A percentile compares a stretch with the other conserved stretches of the same genome.
phyloP scores from a whole-genome alignment of 2,329 filamentous ascomycete genomes.

The Magnaporthiopsis incrustans region DNA sequence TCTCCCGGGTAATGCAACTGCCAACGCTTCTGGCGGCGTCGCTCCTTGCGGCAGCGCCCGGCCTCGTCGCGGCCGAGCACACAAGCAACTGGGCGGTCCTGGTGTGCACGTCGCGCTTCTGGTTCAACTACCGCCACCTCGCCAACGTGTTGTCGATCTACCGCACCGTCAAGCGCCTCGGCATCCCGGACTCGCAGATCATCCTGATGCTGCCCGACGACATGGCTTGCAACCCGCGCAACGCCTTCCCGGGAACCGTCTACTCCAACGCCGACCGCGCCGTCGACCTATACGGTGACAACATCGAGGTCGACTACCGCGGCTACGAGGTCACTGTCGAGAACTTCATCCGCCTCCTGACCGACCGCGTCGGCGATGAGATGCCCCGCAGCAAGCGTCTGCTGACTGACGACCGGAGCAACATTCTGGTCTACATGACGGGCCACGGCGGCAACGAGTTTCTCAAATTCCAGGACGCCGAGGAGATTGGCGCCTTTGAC shows the following conservation, averaged over 20 bases:
- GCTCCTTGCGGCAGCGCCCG: constrained; percentile 33
- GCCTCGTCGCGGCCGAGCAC: constrained; percentile 58
- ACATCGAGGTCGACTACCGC: constrained; percentile 97
- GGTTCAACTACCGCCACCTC: constrained; percentile 99
- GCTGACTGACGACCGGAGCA: constrained; percentile 89
- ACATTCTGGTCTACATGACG: constrained; percentile 98
- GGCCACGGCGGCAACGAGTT: constrained; percentile 97
- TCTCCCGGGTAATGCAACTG: constrained; percentile 34
- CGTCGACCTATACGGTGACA: constrained; percentile 94
- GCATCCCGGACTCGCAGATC: constrained; percentile 97
- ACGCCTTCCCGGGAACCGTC: constrained; percentile 93
- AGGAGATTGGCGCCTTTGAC: constrained; percentile 95
- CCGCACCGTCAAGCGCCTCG: constrained; percentile 93
- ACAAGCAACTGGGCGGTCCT: constrained; percentile 99
- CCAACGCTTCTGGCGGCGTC: constrained; percentile 40
- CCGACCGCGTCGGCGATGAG: constrained; percentile 87
- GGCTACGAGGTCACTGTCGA: constrained; percentile 98
- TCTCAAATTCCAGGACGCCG: constrained; percentile 94
- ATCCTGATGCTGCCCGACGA: constrained; percentile 99
- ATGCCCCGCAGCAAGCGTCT: constrained; percentile 92
- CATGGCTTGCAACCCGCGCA: constrained; percentile 98
- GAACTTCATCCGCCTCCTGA: constrained; percentile 93
- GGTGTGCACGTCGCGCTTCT: constrained; percentile 97
- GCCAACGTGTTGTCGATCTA: constrained; percentile 97
- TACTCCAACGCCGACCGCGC: constrained; percentile 97